These are phyloP conservation scores for Linnemannia schmuckeri DNA, from an alignment of 192 early-diverging fungal species.

Conservation along the genomic window DNA sequence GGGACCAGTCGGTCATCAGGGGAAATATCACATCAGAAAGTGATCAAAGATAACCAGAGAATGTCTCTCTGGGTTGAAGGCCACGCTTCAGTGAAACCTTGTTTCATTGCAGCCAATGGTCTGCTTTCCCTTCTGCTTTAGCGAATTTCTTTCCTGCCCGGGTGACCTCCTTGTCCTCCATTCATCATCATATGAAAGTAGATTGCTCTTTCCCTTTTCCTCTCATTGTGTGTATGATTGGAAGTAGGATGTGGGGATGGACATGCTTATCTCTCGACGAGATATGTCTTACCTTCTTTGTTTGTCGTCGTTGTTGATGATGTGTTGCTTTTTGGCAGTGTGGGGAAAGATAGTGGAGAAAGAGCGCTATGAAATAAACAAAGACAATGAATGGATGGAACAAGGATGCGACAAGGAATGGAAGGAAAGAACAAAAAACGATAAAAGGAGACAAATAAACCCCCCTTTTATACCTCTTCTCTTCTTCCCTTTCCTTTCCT, in stretches of 20 bases:
- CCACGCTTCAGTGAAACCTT: slow-evolving; percentile 1
- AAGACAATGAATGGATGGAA: not conserved
- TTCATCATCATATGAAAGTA: not conserved
- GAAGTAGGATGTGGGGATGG: not conserved
- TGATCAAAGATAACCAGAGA: not conserved
- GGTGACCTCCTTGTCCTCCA: not conserved
- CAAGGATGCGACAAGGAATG: not conserved
- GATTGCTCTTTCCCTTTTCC: not conserved
- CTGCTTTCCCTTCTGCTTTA: not conserved
- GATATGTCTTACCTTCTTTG: not conserved
- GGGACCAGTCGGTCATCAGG: not conserved
- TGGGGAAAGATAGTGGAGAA: slow-evolving; percentile 2
- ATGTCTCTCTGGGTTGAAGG: not conserved
- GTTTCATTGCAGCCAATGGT: not conserved
- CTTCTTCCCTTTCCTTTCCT: not conserved
- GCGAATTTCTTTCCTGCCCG: not conserved
- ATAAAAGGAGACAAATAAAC: not conserved
- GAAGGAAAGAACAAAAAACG: not conserved
- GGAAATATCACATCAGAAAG: not conserved
- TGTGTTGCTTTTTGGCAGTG: not conserved
- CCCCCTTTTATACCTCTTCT: not conserved
- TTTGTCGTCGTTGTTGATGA: not conserved
- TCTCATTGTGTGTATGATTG: not conserved
- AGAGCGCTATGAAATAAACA: not conserved
- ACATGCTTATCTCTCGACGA: not conserved